Evolutionary conservation across 1,139 yeast genomes (phyloP), one percentile per base, ranked within the genome.

Genomic region (Pichia sp.): DNA sequence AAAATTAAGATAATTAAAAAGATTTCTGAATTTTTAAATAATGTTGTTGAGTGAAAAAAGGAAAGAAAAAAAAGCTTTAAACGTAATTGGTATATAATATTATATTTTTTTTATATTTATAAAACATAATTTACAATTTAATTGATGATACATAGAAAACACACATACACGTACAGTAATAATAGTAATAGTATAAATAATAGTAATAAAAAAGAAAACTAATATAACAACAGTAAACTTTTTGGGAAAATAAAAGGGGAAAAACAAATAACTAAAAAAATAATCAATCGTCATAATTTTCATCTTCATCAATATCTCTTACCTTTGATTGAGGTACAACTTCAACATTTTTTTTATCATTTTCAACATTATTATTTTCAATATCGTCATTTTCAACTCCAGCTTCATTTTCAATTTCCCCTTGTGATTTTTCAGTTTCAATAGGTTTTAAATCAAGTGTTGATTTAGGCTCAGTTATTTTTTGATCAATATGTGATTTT

Each of bases 241-340:
- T 18, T 18, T 36, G 7, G 11, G 14, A 36, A 36, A 19, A 5
- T 10, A 11, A 36, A 11, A 19, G 8, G 11, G 25, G 5, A 16
- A 36, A 7, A 9, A 33, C 16, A n/a, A 6, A 33, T 31, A 38
- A 19, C 9, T 39, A 14, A 19, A 14, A 19, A 38, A 19, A 38
- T 16, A 22, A 31, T 14, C 34, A 38, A 38, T 85, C 95, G 65
- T 87, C 96, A 65, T 87, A 87, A 65, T 87, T 80, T 63, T 85
- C 91, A 64, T 87, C 96, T 63, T 87, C 96, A 50, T 84, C 91
- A 29, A 87, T 83, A 60, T 83, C 78, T 63, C 95, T 76, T 66
- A 85, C 81, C 27, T 87, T 89, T 33, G 84, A 83, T 59, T 52
- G 53, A 11, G 42, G 18, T 25, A 13, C 18, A 39, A 16, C 29